phyloP scores from a whole-genome alignment of 2,329 filamentous ascomycete species.

The Alternaria sp. region DNA sequence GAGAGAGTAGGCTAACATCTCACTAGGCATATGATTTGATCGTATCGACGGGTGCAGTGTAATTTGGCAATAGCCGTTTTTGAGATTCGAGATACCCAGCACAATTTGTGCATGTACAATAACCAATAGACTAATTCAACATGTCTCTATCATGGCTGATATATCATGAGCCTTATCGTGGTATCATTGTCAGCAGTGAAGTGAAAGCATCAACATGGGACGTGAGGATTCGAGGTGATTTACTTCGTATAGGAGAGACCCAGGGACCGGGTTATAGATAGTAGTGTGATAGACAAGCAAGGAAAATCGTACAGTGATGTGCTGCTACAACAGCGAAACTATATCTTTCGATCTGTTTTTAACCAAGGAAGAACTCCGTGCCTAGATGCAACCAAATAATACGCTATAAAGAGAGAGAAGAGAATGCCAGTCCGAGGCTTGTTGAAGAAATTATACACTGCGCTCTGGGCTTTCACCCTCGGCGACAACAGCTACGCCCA shows the following conservation, averaged over 20 bases:
- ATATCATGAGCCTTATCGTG: background rate
- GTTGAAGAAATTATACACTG: slow-evolving; percentile 46
- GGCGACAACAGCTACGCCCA: slow-evolving; percentile 85
- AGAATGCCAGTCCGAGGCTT: slow-evolving; percentile 16
- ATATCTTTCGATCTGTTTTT: background rate
- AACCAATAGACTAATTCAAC: slow-evolving; percentile 2
- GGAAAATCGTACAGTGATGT: slow-evolving; percentile 12
- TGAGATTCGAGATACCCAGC: slow-evolving; percentile 6
- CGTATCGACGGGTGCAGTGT: background rate
- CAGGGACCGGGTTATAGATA: background rate
- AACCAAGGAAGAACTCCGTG: background rate
- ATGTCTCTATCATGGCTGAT: background rate
- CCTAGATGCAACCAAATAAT: slow-evolving; percentile 16
- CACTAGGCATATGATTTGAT: slow-evolving; percentile 2
- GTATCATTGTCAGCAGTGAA: background rate
- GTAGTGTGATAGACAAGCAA: background rate
- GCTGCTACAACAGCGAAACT: slow-evolving; percentile 5
- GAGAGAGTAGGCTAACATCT: background rate
- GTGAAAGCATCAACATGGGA: background rate
- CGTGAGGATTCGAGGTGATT: background rate
- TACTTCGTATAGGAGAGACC: background rate
- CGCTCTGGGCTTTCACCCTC: slow-evolving; percentile 82
- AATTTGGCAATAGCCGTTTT: background rate
- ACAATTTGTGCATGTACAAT: background rate
- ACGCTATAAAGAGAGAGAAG: slow-evolving; percentile 11